Conservation (phyloP, 2,329 filamentous ascomycete species). For the Sclerotinia borealis region DNA sequence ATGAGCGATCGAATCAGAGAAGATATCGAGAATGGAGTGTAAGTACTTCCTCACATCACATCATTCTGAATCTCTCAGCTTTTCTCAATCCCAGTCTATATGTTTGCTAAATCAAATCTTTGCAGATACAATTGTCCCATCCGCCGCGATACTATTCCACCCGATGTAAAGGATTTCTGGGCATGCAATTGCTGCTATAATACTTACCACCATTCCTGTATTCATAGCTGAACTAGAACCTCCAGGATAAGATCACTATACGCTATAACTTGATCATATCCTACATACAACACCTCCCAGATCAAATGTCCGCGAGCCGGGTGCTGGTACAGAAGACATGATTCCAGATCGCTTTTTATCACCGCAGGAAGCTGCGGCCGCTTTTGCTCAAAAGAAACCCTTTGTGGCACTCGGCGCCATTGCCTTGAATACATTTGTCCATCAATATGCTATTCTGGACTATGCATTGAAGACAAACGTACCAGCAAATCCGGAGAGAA, state of each 20-base stretch:
- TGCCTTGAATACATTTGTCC: not conserved
- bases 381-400: not conserved
- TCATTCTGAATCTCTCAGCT: not conserved
- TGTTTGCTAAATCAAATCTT: not conserved
- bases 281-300: not conserved
- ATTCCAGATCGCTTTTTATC: not conserved
- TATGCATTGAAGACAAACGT: not conserved
- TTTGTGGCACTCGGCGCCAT: not conserved
- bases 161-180: not conserved
- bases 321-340: not conserved
- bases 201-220: not conserved
- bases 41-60: not conserved
- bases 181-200: not conserved
- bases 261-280: not conserved
- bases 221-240: not conserved
- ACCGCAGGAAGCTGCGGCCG: not conserved
- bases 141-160: not conserved
- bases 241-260: not conserved
- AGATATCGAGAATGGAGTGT: not conserved
- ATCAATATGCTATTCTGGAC: slow-evolving; percentile 5
- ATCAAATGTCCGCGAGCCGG: not conserved
- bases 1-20: not conserved
- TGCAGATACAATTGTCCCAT: not conserved
- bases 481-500: not conserved
- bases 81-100: no score